Evolutionary conservation across 1,284 basidiomycete species (phyloP), one percentile per base, ranked within the genome.

Genomic region (Coriolopsis trogii): DNA sequence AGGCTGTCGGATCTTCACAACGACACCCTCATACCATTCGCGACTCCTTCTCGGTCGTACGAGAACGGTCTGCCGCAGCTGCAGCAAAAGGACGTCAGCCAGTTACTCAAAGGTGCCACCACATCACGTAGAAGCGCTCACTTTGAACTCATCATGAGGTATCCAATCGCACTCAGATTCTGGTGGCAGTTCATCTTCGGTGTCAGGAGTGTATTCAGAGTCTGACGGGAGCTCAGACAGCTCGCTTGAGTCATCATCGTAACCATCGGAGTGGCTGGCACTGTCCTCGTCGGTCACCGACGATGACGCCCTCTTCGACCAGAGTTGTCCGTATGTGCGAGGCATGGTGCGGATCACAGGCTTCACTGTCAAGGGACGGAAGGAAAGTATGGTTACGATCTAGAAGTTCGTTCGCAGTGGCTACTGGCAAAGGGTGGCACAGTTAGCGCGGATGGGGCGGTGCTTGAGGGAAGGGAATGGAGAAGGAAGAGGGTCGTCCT

Each of bases 151-250:
- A n/a, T n/a, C n/a, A n/a, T n/a, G 26, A 41, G 25, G 15, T 39
- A 42, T 46, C 51, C 48, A 6, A 2, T 48, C 41, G 16, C 45
- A 39, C 33, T 50, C 37, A 12, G 41, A 36, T 31, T 55, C 53
- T n/a, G 39, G 43, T 10, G 30, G 53, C 29, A 55, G 60, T 33
- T 63, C 63, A 44, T 50, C 58, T 38, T 66, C 64, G 23, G 58
- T 64, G 44, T 66, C 63, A 26, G 60, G 64, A 3, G 60, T 55
- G 28, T 41, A 53, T 10, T 56, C 57, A 24, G 50, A 44, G 5
- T 53, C 57, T 42, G 48, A 49, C 34, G 51, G 51, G 34, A 50
- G 42, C 49, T 55, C 53, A 28, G 57, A 59, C 23, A 59, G 51
- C 15, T 59, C 57, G 53, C 57, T 59, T 15, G 46, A 53, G 10